Conservation (phyloP, 371 early-diverging fungal genomes). For the Choanephora cucurbitarum region DNA sequence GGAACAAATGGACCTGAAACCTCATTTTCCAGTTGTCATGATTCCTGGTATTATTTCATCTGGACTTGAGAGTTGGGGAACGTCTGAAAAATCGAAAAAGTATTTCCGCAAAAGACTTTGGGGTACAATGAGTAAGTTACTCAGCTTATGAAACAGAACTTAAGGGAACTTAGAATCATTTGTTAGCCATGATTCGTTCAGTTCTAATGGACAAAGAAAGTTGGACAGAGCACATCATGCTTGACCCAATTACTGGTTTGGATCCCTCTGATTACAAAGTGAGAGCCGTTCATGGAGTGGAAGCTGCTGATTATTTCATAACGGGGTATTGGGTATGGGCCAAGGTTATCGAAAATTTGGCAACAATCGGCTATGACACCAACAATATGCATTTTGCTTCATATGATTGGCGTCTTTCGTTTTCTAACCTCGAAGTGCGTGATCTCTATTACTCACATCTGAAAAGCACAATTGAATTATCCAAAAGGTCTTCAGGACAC, state of each 20-base stretch:
- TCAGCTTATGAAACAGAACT: no score
- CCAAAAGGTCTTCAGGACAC: conserved; percentile 44
- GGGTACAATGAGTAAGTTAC: conserved; percentile 76
- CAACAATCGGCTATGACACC: conserved; percentile 87
- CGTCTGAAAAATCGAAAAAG: conserved; percentile 69
- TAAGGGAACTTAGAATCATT: no score
- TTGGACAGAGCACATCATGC: conserved; percentile 83
- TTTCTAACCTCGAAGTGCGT: conserved; percentile 81
- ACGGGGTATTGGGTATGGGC: conserved; percentile 97
- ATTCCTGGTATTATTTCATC: conserved; percentile 93
- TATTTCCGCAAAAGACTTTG: conserved; percentile 92
- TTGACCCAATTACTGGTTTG: conserved; percentile 83
- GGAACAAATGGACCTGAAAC: conserved; percentile 37
- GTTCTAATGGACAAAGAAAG: conserved; percentile 84
- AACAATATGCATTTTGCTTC: conserved; percentile 86
- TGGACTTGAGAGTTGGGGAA: conserved; percentile 91
- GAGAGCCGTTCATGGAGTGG: conserved; percentile 86
- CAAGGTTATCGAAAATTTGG: conserved; percentile 80
- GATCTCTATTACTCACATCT: conserved; percentile 86
- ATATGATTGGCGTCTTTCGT: conserved; percentile 94
- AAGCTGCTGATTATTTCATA: conserved; percentile 94
- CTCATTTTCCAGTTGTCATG: conserved; percentile 78
- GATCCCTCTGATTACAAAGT: conserved; percentile 87
- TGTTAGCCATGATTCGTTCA: conserved; percentile 80
- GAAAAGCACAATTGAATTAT: conserved; percentile 74